These are phyloP conservation scores for Athelia psychrophila DNA, from an alignment of 1,284 basidiomycete species.

Conservation along the genomic window DNA sequence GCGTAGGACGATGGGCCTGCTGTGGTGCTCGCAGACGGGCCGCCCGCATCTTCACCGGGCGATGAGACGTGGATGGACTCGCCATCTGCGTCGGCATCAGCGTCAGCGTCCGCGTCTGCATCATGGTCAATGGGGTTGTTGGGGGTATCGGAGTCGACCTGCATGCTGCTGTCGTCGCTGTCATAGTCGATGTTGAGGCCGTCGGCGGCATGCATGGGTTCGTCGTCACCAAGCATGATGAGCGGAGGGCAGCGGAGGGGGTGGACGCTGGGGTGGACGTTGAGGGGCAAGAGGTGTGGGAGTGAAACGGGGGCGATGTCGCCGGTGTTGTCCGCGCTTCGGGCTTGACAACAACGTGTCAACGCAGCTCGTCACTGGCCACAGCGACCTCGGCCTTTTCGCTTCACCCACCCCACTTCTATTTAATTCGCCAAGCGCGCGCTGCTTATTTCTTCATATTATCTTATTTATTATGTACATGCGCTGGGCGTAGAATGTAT, in stretches of 20 bases:
- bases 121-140: constrained; percentile 22
- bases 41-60: constrained; percentile 21
- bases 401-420: too few species aligned
- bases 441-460: too few species aligned
- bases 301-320: constrained; percentile 17
- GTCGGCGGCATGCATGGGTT: constrained; percentile 9
- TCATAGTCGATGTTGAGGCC: constrained; percentile 32
- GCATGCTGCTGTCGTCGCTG: constrained; percentile 40
- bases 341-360: neutral
- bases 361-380: neutral
- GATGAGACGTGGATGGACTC: constrained; percentile 28
- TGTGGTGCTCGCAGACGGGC: neutral
- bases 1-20: constrained; percentile 27
- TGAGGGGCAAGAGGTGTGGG: constrained; percentile 25
- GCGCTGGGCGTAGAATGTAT: too few species aligned
- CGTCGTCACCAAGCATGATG: constrained; percentile 26
- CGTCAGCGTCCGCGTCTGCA: constrained; percentile 19
- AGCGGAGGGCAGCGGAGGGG: constrained; percentile 21
- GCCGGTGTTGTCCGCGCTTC: neutral
- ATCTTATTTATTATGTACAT: too few species aligned
- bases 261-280: constrained; percentile 27
- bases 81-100: constrained; percentile 39
- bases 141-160: constrained; percentile 43
- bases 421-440: too few species aligned
- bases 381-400: neutral